These are phyloP conservation scores for Pisolithus marmoratus DNA, from an alignment of 768 basidiomycete species.

Conservation along the genomic window DNA sequence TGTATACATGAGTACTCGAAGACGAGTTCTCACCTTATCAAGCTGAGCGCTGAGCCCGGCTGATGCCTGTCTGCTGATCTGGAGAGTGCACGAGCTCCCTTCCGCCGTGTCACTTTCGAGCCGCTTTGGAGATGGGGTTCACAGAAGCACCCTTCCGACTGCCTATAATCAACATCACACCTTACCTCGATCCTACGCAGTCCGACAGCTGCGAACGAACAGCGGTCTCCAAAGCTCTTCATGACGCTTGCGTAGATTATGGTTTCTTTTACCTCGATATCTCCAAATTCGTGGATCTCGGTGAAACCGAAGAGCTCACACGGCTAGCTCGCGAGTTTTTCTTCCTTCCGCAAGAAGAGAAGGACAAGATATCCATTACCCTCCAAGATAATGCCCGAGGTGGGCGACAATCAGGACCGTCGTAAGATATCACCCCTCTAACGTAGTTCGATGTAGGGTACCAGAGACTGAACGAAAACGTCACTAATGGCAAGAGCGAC, in stretches of 20 bases:
- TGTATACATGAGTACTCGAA: too few relatives aligned
- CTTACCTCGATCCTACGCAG: conserved; percentile 45
- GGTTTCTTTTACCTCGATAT: conserved; percentile 91
- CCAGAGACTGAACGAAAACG: conserved; percentile 72
- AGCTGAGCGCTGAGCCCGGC: background rate
- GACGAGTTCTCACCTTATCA: background rate
- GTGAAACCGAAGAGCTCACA: conserved; percentile 61
- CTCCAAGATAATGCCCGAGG: conserved; percentile 76
- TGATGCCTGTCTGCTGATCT: too few relatives aligned
- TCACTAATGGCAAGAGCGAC: conserved; percentile 80
- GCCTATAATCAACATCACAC: conserved; percentile 69
- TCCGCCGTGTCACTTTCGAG: background rate
- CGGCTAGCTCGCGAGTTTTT: conserved; percentile 72
- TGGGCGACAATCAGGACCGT: conserved; percentile 22
- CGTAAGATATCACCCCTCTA: background rate
- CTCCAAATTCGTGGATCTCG: conserved; percentile 46
- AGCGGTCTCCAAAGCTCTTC: conserved; percentile 51
- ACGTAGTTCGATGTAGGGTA: conserved; percentile 52
- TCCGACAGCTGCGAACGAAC: conserved; percentile 31
- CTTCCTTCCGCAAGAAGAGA: conserved; percentile 62
- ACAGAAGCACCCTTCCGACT: conserved; percentile 28
- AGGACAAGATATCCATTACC: conserved; percentile 64
- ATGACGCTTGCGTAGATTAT: conserved; percentile 67
- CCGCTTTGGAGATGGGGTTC: conserved; percentile 8
- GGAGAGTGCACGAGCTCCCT: too few relatives aligned